phyloP scores from a whole-genome alignment of 371 early-diverging fungal genomes.

The Zychaea mexicana region DNA sequence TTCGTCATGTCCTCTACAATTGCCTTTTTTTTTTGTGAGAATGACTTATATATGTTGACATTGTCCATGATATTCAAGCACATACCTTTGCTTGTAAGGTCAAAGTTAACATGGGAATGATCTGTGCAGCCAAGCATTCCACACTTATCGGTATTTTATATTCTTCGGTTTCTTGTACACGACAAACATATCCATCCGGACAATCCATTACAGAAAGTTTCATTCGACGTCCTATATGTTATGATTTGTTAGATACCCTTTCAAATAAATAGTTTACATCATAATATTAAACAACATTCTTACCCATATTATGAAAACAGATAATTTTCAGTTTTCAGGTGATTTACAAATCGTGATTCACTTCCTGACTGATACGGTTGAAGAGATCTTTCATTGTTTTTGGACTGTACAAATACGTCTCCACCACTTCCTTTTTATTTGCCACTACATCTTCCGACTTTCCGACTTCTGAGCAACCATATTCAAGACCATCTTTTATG shows the following conservation, averaged over 20 bases:
- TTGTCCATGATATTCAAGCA: background rate
- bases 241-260: background rate
- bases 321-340: background rate
- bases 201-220: constrained; percentile 2
- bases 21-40: background rate
- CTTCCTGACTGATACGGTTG: background rate
- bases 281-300: background rate
- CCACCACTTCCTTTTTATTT: constrained; percentile 4
- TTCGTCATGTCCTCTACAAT: background rate
- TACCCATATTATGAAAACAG: background rate
- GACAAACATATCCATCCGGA: constrained; percentile 9
- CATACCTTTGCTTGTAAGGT: constrained; percentile 1
- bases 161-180: constrained; percentile 2
- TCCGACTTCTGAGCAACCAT: constrained; percentile 1
- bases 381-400: constrained; percentile 8
- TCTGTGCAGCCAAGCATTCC: background rate
- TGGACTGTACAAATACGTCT: background rate
- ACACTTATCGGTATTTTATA: background rate
- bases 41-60: background rate
- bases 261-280: background rate
- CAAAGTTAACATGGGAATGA: background rate
- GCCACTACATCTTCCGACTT: background rate
- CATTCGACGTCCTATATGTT: constrained; percentile 1
- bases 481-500: constrained; percentile 10
- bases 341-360: background rate